Evolutionary conservation across 768 basidiomycete genomes (phyloP), one percentile per base, ranked within the genome.

Genomic region (Russula brevipes): DNA sequence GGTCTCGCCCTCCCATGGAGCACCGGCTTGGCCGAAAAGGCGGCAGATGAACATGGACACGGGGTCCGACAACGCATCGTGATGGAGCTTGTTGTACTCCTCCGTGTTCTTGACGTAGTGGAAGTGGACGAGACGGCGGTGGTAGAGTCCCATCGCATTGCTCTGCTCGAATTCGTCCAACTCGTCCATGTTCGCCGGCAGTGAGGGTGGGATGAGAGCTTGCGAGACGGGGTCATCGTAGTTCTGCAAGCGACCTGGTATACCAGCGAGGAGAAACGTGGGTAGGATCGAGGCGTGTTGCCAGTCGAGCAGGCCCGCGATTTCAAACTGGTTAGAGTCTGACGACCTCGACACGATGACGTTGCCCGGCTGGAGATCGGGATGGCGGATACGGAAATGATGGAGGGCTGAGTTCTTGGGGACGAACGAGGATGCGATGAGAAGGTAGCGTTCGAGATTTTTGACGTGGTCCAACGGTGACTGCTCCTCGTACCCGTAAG

Each of bases 251-350:
- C 69, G 69, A 60, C 72, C 24, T 45, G 81, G 81, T 69, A 80
- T 71, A 65, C 78, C 74, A 46, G 79, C 74, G 60, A 75, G 76
- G 75, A 84, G 81, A 73, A 80, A 83, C 65, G 66, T 31, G 70
- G 82, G 81, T 36, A 83, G 76, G 74, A 83, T 79, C 2, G 81
- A 73, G 65, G 82, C 65, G 73, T 83, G 81, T 74, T 83, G 81
- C 82, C 80, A 82, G 77, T 82, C 81, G 54, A 81, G 10, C 72
- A 82, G 64, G 74, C 80, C 65, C 59, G 76, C 72, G 69, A 83
- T 62, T 44, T 77, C 52, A 67, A 60, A 49, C 66, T 61, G 72
- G 70, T 54, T 60, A 68, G 79, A 80, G 70, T 76, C 81, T 56
- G 79, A 63, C 70, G 79, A 81, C 69, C 64, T 74, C 19, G 76